Evolutionary conservation across 805 yeast genomes (phyloP), one percentile per base, ranked within the genome.

Genomic region (Pichia paraexigua): DNA sequence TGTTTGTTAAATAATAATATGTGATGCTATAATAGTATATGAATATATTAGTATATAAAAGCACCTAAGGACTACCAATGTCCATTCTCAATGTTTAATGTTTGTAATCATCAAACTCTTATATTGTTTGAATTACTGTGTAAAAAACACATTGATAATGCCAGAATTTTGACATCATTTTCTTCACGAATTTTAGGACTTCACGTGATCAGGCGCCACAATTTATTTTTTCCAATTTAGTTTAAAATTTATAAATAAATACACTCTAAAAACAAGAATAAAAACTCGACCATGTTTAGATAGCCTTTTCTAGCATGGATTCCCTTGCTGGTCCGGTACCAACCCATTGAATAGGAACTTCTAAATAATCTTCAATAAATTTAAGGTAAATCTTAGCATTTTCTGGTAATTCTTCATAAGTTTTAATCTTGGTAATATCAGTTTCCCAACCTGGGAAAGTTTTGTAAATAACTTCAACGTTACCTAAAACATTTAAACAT

Each of bases 321-420:
- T 86, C 95, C 74, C 98, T 87, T 49, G 89, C 96, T 57, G 99
- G 97, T 56, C 99, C 99, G 52, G 96, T 94, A 67, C 99, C 99
- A 56, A 94, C 94, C 97, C 97, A 94, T 68, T 85, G 86, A 57
- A 94, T 78, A 51, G 95, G 96, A 53, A 88, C 92, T 46, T 78
- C 76, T 56, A 91, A 75, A 64, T 77, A 91, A 57, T 89, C 84
- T 72, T 90, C 98, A 63, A 94, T 92, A 68, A 71, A 94, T 59
- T 78, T 75, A 70, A 94, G 76, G 71, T 94, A 94, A 58, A 78
- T 79, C 74, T 87, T 80, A 46, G 98, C 96, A 60, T 87, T 85
- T 66, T 76, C 83, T 46, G 99, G 99, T 64, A 94, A 77, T 44
- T 88, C 95, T 24, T 77, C 84, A 69, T 79, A 94, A 22, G 72